Evolutionary conservation across 768 basidiomycete genomes (phyloP).

Genomic region (Mycena filopes): DNA sequence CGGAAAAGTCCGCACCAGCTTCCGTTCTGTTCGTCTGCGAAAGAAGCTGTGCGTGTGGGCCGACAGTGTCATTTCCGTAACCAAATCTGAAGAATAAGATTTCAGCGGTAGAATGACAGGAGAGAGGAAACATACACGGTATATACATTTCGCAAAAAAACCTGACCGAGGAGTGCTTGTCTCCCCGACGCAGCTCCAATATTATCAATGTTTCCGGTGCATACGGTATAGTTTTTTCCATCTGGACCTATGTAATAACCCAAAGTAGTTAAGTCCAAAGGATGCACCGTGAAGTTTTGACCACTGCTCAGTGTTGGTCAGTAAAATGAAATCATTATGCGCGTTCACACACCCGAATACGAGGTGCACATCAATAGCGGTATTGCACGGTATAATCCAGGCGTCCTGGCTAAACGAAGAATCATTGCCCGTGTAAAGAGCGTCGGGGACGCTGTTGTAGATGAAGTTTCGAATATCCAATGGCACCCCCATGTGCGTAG

Average conservation of each 20-base stretch:
- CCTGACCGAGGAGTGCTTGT: neutral
- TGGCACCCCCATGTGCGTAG: neutral
- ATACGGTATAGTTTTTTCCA: conserved; percentile 1
- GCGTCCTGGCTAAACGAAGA: neutral
- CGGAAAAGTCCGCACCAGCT: neutral
- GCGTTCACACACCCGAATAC: neutral
- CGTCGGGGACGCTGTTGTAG: conserved; percentile 1
- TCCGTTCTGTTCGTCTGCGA: neutral
- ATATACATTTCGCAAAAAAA: conserved; percentile 12
- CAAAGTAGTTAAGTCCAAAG: neutral
- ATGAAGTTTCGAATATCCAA: neutral
- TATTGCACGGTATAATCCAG: conserved; percentile 4
- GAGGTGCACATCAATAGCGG: neutral
- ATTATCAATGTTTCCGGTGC: neutral
- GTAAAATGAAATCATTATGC: neutral
- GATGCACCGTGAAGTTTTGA: neutral
- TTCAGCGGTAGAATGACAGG: too few species aligned
- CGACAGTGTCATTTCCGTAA: conserved; percentile 1
- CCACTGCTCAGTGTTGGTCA: neutral
- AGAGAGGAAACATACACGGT: neutral
- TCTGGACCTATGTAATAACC: neutral
- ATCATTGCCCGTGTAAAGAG: neutral
- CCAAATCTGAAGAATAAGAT: neutral
- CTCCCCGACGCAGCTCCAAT: neutral
- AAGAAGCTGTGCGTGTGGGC: neutral